phyloP scores from a whole-genome alignment of 148 eudicot species.

The Rhododendron kiyosumense region DNA sequence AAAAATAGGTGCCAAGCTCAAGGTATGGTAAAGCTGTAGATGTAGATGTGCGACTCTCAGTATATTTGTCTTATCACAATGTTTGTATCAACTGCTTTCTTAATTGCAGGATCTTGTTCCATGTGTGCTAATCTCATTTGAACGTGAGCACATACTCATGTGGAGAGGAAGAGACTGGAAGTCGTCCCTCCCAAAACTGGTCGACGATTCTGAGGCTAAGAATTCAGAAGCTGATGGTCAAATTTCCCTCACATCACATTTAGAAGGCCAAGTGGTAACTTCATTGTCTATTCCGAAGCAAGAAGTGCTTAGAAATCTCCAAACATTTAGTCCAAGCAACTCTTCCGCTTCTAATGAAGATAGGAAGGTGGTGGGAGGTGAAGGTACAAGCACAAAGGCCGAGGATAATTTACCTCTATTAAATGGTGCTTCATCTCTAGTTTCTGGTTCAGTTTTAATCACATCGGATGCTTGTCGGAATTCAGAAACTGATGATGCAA shows the following conservation, averaged over 20 bases:
- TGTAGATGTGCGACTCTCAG: background rate
- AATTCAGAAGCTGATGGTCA: constrained; percentile 26
- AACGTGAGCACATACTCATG: constrained; percentile 78
- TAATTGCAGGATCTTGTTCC: constrained; percentile 82
- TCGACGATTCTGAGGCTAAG: constrained; percentile 15
- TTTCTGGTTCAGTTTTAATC: constrained; percentile 11
- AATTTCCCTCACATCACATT: constrained; percentile 16
- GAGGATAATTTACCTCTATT: constrained; percentile 8
- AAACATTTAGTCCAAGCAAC: constrained; percentile 17
- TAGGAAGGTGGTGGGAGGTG: constrained; percentile 7
- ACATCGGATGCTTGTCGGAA: background rate
- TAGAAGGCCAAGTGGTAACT: constrained; percentile 28
- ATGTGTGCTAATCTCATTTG: constrained; percentile 83
- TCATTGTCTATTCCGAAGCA: constrained; percentile 15
- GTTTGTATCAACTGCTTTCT: background rate
- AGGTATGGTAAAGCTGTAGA: constrained; percentile 39
- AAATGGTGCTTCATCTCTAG: constrained; percentile 21
- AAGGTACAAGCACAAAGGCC: constrained; percentile 15
- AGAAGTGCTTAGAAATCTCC: constrained; percentile 4
- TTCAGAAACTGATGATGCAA: constrained; percentile 25
- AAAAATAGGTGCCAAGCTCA: constrained; percentile 91
- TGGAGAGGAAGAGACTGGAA: constrained; percentile 95
- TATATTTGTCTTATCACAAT: background rate
- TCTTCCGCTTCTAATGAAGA: constrained; percentile 17
- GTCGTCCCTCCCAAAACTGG: constrained; percentile 35